Evolutionary conservation across 441 rosid species (phyloP), one percentile per base, ranked within the genome.

Genomic region (Metrosideros polymorpha): DNA sequence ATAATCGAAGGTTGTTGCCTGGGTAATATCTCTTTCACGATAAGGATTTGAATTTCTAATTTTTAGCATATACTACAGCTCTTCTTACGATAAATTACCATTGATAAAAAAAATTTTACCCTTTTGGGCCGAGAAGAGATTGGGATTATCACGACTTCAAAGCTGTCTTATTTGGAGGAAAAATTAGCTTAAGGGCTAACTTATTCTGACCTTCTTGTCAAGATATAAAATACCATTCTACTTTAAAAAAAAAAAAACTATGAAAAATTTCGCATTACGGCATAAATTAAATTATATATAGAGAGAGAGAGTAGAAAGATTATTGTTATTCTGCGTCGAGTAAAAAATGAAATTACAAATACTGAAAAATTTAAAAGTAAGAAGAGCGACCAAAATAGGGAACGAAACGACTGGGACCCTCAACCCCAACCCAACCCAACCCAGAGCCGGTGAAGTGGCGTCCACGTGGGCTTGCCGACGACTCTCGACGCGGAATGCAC

Each of bases 61-160:
- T 30, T 61, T 19, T 5, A 61, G 71, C 22, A 29, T 7, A 29
- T 29, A 29, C 6, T 1, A 59, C 29, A 39, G 25, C 0, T 0
- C 42, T 18, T 32, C 76, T 32, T 32, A 63, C 5, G 42, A 32
- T 32, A 22, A 22, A 19, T 1, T 10, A 6, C 10, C 25, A 19
- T 4, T 32, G 24, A 32, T 30, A 0, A n/a, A n/a, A n/a, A n/a
- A n/a, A n/a, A 63, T 3, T 0, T 32, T 32, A 32, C 13, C 5
- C 25, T 25, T 32, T 2, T 2, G 7, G 0, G 3, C 0, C 0
- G 0, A 32, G 76, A 63, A 63, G 43, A 1, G 4, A 63, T 63
- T 18, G 35, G 15, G 3, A 63, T 17, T 0, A 1, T 0, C 24
- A 17, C 8, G 0, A 18, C 0, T 30, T 0, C 0, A 1, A 32